A percentile compares a stretch with the other conserved stretches of the same genome.
Evolutionary conservation across 345 rosid genomes (phyloP).

Genomic region (Noccaea caerulescens): DNA sequence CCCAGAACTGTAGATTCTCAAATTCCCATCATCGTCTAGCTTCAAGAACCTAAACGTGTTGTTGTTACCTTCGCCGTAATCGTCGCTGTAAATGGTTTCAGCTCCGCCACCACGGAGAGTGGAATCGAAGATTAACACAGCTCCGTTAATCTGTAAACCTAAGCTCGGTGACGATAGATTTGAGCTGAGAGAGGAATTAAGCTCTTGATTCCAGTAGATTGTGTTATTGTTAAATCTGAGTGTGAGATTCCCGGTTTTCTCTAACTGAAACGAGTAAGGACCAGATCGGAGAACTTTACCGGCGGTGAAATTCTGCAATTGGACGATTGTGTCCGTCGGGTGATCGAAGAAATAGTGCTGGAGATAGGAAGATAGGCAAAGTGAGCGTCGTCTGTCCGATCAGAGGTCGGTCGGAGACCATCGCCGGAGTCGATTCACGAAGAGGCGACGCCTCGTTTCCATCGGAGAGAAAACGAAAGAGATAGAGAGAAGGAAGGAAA

Average conservation of each 20-base stretch:
- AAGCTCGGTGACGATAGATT: slow-evolving; percentile 56
- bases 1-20: slow-evolving; percentile 58
- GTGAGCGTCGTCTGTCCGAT: too few relatives aligned
- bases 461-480: too few relatives aligned
- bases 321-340: slow-evolving; percentile 62
- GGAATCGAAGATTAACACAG: slow-evolving; percentile 46
- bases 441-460: too few relatives aligned
- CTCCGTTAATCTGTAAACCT: slow-evolving; percentile 50
- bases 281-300: slow-evolving; percentile 53
- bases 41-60: slow-evolving; percentile 60
- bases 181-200: slow-evolving; percentile 54
- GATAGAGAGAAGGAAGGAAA: too few relatives aligned
- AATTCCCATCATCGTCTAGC: slow-evolving; percentile 63
- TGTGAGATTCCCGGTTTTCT: slow-evolving; percentile 52
- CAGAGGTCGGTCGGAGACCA: too few relatives aligned
- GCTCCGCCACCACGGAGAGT: slow-evolving; percentile 31
- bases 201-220: slow-evolving; percentile 59
- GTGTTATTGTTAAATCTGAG: slow-evolving; percentile 55
- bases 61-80: slow-evolving; percentile 56
- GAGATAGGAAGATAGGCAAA: too few relatives aligned
- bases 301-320: slow-evolving; percentile 55
- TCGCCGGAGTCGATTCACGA: too few relatives aligned
- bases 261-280: slow-evolving; percentile 57
- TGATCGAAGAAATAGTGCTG: slow-evolving; percentile 31
- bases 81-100: slow-evolving; percentile 51